Conservation (phyloP, 1,139 yeast species). For the Geotrichum histeridarum region DNA sequence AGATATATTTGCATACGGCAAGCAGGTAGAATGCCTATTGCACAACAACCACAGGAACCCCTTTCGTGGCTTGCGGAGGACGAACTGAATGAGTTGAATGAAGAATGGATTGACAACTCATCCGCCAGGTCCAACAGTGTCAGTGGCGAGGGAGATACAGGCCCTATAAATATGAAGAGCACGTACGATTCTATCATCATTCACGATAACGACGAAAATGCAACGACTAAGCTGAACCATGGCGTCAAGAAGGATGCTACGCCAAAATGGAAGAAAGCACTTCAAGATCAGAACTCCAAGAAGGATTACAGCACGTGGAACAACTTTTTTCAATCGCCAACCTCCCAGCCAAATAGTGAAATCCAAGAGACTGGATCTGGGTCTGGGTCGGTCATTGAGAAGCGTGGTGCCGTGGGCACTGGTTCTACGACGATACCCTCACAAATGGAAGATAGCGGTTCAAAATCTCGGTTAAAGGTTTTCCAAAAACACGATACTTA, state of each 20-base stretch:
- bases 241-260: neutral
- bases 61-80: slow-evolving; percentile 7
- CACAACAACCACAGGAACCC: neutral
- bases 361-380: neutral
- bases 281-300: slow-evolving; percentile 1
- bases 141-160: neutral
- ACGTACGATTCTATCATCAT: neutral
- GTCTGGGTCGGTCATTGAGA: no score
- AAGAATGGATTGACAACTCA: slow-evolving; percentile 14
- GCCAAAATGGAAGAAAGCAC: slow-evolving; percentile 14
- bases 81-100: slow-evolving; percentile 11
- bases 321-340: slow-evolving; percentile 6
- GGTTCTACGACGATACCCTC: neutral
- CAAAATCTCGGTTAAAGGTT: slow-evolving; percentile 15
- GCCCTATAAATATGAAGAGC: neutral
- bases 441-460: neutral
- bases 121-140: slow-evolving; percentile 1
- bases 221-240: slow-evolving; percentile 4
- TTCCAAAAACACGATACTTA: slow-evolving; percentile 18
- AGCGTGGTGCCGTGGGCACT: neutral
- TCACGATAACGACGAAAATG: slow-evolving; percentile 1
- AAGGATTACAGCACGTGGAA: slow-evolving; percentile 3
- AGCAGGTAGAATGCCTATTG: neutral
- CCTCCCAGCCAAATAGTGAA: neutral
- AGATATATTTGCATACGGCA: neutral